phyloP scores from a whole-genome alignment of 495 filamentous ascomycete species.

The Hyaloscypha bicolor region DNA sequence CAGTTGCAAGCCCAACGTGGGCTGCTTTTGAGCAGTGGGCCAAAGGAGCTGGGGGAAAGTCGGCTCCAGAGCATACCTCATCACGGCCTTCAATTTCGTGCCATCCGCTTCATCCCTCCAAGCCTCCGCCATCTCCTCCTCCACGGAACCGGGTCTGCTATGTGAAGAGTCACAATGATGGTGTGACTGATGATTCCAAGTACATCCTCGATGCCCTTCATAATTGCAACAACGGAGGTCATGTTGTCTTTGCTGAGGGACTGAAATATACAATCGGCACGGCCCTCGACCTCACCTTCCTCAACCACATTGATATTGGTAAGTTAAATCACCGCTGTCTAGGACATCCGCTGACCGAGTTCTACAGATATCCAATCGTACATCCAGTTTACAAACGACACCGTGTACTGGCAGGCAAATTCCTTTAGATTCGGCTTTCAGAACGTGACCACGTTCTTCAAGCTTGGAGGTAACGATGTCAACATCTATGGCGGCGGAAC shows the following conservation, averaged over 20 bases:
- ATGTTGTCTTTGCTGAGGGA: slow-evolving; percentile 60
- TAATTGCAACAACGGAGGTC: slow-evolving; percentile 67
- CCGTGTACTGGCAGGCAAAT: slow-evolving; percentile 66
- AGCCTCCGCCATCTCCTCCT: slow-evolving; percentile 32
- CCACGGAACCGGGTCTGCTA: slow-evolving; percentile 35
- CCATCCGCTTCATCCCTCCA: slow-evolving; percentile 33
- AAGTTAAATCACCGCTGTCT: background rate
- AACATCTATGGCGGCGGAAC: slow-evolving; percentile 67
- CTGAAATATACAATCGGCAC: slow-evolving; percentile 63
- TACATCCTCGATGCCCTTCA: slow-evolving; percentile 60
- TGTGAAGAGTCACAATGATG: slow-evolving; percentile 39
- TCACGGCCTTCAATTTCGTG: slow-evolving; percentile 31
- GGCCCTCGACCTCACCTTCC: slow-evolving; percentile 64
- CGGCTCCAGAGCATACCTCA: slow-evolving; percentile 28
- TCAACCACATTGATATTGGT: slow-evolving; percentile 63
- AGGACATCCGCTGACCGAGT: background rate
- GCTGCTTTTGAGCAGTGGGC: slow-evolving; percentile 9
- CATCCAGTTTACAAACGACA: slow-evolving; percentile 65
- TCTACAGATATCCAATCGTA: slow-evolving; percentile 51
- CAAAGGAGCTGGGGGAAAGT: background rate
- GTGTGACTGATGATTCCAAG: slow-evolving; percentile 59
- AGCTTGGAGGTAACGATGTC: slow-evolving; percentile 68
- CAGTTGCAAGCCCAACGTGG: slow-evolving; percentile 25
- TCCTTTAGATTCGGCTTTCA: slow-evolving; percentile 64
- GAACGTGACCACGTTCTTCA: slow-evolving; percentile 69